Base-by-base conservation (phyloP, 2,329 filamentous ascomycete genomes). In the Macrophomina tecta region DNA sequence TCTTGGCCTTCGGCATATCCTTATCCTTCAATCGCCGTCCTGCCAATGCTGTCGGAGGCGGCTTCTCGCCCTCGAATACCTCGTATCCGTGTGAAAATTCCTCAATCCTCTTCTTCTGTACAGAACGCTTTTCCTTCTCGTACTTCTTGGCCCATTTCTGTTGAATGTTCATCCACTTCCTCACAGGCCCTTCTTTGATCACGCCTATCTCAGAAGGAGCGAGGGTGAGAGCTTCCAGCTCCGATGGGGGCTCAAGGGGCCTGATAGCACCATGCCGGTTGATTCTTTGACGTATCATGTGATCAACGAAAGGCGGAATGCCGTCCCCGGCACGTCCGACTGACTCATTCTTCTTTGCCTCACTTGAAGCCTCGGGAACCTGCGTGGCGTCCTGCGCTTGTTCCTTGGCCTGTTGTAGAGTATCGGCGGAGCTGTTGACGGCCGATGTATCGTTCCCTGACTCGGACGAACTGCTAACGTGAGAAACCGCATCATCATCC, bases 251-350 rank as follows among this genome's bases (percentile, higher is more conserved):
- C 0, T 87, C 84, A 5, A 99, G 83, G 0, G 88, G 85, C 67
- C 89, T 88, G 28, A 94, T 89, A 12, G 85, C 84, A 5, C 95
- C 95, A 74, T 94, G 88, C 1, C 91, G 85, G 68, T 92, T 91
- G 23, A 98, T 89, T 34, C 91, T 85, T 76, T 99, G 93, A 8
- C 95, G 90, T 69, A 99, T 94, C 94, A 98, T 97, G 76, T 96
- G 90, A 68, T 90, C 84, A 63, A 87, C 85, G 78, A 97, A 98
- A 0, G 85, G 80, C 0, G 93, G 94, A 0, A 97, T 80, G 4
- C 92, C 87, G 72, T 97, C 93, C 1, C 94, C 94, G 2, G 94
- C 93, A 75, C 87, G 92, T n/a, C 94, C 94, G 7, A 97, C 86
- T 4, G 46, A 48, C 1, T 67, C 49, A 2, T 52, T 18, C n/a